phyloP scores from a whole-genome alignment of 352 stramenopile genomes.

The Ophiocytium majus region DNA sequence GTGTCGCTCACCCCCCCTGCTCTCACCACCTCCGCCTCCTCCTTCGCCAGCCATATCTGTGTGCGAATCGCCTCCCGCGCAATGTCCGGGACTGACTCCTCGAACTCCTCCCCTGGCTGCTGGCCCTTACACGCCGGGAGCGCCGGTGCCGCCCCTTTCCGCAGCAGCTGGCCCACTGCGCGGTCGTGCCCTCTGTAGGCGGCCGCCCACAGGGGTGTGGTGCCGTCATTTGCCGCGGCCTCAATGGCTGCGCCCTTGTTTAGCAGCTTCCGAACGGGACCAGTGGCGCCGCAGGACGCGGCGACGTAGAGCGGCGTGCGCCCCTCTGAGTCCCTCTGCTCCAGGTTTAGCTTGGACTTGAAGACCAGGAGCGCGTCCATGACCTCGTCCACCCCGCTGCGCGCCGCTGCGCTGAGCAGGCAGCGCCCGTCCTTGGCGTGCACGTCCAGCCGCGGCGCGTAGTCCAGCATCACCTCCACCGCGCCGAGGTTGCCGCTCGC shows the following conservation, averaged over 20 bases:
- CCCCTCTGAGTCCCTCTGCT: not conserved
- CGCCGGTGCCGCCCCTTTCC: not conserved
- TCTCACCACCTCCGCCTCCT: too few relatives aligned
- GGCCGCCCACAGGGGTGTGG: conserved; percentile 9
- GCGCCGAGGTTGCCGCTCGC: not conserved
- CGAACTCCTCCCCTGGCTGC: not conserved
- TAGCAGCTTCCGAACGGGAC: not conserved
- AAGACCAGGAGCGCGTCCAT: conserved; percentile 19
- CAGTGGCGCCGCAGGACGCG: not conserved
- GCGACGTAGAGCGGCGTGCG: not conserved
- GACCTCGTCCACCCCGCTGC: not conserved
- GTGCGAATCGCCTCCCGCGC: not conserved
- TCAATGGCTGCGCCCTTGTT: not conserved
- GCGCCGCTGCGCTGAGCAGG: conserved; percentile 10
- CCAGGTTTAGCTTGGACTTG: conserved; percentile 11
- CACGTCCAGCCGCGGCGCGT: not conserved
- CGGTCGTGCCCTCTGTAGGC: not conserved
- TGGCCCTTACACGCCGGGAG: not conserved
- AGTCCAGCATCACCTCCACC: conserved; percentile 16
- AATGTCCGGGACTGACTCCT: not conserved
- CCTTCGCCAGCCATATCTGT: not conserved
- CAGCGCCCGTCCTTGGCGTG: not conserved
- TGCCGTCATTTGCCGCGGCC: not conserved
- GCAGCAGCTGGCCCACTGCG: not conserved
- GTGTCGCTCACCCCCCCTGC: too few relatives aligned